Evolutionary conservation across 345 rosid genomes (phyloP).

Genomic region (Mercurialis annua): DNA sequence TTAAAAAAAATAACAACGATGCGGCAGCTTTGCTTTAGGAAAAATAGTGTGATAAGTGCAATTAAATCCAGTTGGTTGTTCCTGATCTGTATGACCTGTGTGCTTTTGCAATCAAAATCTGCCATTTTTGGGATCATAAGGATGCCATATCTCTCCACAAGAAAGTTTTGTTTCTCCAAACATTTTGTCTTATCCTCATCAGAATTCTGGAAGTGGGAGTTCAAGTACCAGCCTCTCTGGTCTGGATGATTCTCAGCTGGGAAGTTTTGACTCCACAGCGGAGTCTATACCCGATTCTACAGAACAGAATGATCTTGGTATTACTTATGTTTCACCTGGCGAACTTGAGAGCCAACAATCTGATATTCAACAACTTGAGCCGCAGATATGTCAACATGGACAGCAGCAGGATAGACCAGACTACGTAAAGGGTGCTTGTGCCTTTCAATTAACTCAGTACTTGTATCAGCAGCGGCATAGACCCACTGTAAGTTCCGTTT

Average conservation of each 20-base stretch:
- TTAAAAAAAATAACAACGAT: too few species aligned
- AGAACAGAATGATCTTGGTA: slow-evolving; percentile 57
- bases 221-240: slow-evolving; percentile 47
- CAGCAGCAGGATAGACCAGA: slow-evolving; percentile 55
- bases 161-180: slow-evolving; percentile 60
- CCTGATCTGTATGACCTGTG: slow-evolving; percentile 56
- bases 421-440: slow-evolving; percentile 92
- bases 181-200: slow-evolving; percentile 68
- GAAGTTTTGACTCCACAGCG: slow-evolving; percentile 57
- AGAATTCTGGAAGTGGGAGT: slow-evolving; percentile 73
- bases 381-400: slow-evolving; percentile 64
- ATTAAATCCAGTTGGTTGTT: slow-evolving; percentile 67
- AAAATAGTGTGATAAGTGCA: slow-evolving; percentile 78
- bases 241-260: slow-evolving; percentile 44
- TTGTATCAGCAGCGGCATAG: slow-evolving; percentile 90
- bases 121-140: slow-evolving; percentile 66
- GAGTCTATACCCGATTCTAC: slow-evolving; percentile 64
- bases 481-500: slow-evolving; percentile 59
- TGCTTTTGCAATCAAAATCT: slow-evolving; percentile 57
- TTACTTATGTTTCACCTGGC: slow-evolving; percentile 54
- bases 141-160: slow-evolving; percentile 60
- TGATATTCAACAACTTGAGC: slow-evolving; percentile 44
- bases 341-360: slow-evolving; percentile 58
- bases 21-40: too few species aligned
- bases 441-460: slow-evolving; percentile 76